Conservation (phyloP, 495 filamentous ascomycete species). For the Neurospora tetraspora region DNA sequence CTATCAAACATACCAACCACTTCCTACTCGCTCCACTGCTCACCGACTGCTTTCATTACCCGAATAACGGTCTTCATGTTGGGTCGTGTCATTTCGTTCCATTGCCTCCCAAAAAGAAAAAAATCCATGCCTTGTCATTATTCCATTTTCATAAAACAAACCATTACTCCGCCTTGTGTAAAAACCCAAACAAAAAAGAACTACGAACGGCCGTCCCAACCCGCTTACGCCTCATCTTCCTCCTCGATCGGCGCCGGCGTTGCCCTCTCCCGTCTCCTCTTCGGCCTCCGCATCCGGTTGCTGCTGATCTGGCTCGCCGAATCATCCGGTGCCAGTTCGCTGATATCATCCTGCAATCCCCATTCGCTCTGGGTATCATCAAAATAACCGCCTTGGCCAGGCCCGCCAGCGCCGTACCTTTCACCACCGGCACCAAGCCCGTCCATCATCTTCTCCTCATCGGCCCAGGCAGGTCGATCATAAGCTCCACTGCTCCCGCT, state of each 20-base stretch:
- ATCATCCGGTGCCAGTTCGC: constrained; percentile 65
- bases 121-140: not conserved
- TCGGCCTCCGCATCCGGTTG: constrained; percentile 57
- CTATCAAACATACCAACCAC: not conserved
- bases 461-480: constrained; percentile 36
- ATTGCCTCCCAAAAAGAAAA: not conserved
- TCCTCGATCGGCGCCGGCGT: constrained; percentile 83
- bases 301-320: constrained; percentile 82
- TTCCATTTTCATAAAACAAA: not conserved
- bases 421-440: constrained; percentile 20
- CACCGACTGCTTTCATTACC: not conserved
- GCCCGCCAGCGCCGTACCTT: constrained; percentile 38
- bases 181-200: not conserved
- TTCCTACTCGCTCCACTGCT: not conserved
- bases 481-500: constrained; percentile 26
- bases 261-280: constrained; percentile 60
- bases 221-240: constrained; percentile 35
- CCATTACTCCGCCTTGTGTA: not conserved
- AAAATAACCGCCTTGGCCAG: constrained; percentile 34
- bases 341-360: constrained; percentile 53
- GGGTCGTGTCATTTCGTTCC: not conserved
- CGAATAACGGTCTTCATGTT: not conserved
- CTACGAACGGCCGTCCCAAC: not conserved
- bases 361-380: constrained; percentile 50
- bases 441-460: constrained; percentile 38